Evolutionary conservation across 192 early-diverging fungal genomes (phyloP).

Genomic region (Dissophora globulifera): DNA sequence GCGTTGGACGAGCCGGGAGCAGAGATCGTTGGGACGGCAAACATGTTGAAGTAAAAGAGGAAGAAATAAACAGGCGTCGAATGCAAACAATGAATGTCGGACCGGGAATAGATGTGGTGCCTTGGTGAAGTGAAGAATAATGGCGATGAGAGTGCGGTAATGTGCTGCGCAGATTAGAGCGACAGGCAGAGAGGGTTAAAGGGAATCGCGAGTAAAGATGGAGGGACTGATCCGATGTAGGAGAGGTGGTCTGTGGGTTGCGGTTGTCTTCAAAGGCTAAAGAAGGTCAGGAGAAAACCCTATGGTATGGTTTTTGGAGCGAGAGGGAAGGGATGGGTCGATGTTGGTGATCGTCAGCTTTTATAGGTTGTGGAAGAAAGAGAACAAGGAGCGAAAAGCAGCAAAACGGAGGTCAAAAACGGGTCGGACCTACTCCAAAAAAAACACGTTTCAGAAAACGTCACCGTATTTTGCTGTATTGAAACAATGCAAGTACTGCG

Average conservation of each 20-base stretch:
- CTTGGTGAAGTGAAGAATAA: background rate
- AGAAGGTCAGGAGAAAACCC: no score
- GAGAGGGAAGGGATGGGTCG: constrained; percentile 4
- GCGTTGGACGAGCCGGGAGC: constrained; percentile 36
- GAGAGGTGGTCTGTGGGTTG: background rate
- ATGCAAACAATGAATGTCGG: background rate
- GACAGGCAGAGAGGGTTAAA: background rate
- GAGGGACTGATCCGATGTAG: background rate
- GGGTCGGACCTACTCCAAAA: no score
- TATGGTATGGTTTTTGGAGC: constrained; percentile 2
- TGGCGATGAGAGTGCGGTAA: background rate
- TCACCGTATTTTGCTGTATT: no score
- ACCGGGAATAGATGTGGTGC: background rate
- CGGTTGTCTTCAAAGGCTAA: background rate
- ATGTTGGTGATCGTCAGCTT: constrained; percentile 10
- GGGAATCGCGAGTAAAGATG: background rate
- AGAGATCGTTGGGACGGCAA: constrained; percentile 42
- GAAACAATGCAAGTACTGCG: no score
- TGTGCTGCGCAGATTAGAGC: constrained; percentile 16
- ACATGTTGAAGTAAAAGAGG: constrained; percentile 31
- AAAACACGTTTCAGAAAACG: no score
- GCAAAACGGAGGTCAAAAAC: background rate
- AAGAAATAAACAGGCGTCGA: background rate
- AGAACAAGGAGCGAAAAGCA: constrained; percentile 27
- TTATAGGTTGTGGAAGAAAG: constrained; percentile 16